phyloP scores from a whole-genome alignment of 441 rosid genomes.

The Aquilaria agallochum region DNA sequence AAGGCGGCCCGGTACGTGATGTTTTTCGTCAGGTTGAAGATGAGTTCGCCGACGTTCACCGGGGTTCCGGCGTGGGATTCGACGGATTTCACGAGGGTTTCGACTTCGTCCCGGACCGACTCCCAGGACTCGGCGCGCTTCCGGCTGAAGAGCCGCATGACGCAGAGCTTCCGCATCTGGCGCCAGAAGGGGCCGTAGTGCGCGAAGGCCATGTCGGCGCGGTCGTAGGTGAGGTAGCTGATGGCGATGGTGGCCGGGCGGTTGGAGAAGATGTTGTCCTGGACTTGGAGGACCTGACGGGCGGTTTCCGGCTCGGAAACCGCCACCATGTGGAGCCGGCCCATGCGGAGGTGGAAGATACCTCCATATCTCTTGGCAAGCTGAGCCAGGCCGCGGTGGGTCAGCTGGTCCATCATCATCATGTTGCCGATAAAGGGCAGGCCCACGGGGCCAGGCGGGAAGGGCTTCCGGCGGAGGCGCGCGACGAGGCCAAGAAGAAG shows the following conservation, averaged over 20 bases:
- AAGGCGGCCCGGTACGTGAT: constrained; percentile 83
- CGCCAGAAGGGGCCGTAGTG: constrained; percentile 97
- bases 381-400: constrained; percentile 79
- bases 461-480: constrained; percentile 34
- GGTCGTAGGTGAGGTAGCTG: constrained; percentile 73
- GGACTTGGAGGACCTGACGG: constrained; percentile 76
- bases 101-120: constrained; percentile 87
- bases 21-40: constrained; percentile 68
- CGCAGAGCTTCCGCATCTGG: constrained; percentile 93
- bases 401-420: constrained; percentile 83
- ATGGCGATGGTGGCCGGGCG: constrained; percentile 83
- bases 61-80: constrained; percentile 43
- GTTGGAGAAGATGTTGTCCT: constrained; percentile 81
- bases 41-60: constrained; percentile 68
- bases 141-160: constrained; percentile 87
- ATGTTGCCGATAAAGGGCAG: constrained; percentile 86
- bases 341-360: constrained; percentile 71
- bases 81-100: constrained; percentile 35
- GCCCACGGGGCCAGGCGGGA: constrained; percentile 90
- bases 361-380: constrained; percentile 73
- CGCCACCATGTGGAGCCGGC: constrained; percentile 62
- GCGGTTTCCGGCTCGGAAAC: constrained; percentile 77
- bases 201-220: constrained; percentile 97
- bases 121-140: constrained; percentile 93
- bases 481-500: constrained; percentile 34